Evolutionary conservation across 345 rosid genomes (phyloP), one percentile per base, ranked within the genome.

Genomic region (Erysimum cheiranthoides): DNA sequence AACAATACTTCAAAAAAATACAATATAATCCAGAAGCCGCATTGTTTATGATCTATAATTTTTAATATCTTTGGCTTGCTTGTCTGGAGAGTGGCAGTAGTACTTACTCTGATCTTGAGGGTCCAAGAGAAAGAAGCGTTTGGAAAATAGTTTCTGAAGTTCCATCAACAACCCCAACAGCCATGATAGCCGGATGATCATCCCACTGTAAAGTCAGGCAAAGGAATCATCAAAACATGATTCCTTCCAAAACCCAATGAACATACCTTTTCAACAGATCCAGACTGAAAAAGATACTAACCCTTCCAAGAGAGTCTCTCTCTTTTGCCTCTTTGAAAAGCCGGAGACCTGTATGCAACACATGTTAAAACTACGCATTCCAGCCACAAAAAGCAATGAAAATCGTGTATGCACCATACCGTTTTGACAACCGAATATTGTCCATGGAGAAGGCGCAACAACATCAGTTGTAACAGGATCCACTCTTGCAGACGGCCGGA

Each of bases 161-260:
- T 75, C 94, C 97, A 67, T 90, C 96, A 71, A 90, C 86, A 68
- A 91, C 91, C n/a, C 96, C 97, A 69, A 93, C 97, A 51, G 96
- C 96, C 98, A 93, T 93, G 79, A 91, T 86, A 68, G 97, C 98
- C 71, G 98, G 97, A 86, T 93, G 96, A 82, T 91, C 98, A 59
- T 88, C 93, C 98, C 98, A 91, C 94, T 91, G 76, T 10, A 21
- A 50, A 42, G 68, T 49, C 21, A 71, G 5, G 76, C 74, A 30
- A 64, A 73, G n/a, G 21, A 60, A 47, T 43, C 17, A 68, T 62
- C 14, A 46, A 61, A 68, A 46, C 51, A 40, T 58, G 6, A 40
- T 51, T 21, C 9, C 18, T 17, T 42, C 47, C 5, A 54, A 73
- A 71, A 49, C 13, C 32, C 52, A 28, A 47, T 58, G 35, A 9